Evolutionary conservation across 495 filamentous ascomycete genomes (phyloP).

Genomic region (Margaritispora aquatica): DNA sequence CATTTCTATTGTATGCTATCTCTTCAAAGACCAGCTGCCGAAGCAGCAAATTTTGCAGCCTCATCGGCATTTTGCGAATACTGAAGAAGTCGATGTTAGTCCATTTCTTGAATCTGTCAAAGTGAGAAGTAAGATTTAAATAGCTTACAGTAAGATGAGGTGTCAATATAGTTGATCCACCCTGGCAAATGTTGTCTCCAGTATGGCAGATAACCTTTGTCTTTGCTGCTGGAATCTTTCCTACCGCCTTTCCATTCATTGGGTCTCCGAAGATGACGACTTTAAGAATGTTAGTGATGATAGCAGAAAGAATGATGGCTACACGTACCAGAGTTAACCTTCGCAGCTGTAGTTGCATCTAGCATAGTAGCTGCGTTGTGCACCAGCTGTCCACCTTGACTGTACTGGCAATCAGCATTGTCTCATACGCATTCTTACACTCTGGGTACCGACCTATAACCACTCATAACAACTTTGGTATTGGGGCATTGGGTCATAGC

Average conservation of each 20-base stretch:
- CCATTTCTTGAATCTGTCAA: not conserved
- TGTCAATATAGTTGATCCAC: constrained; percentile 36
- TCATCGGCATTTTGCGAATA: not conserved
- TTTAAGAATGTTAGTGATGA: not conserved
- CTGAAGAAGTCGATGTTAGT: not conserved
- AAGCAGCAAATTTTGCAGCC: constrained; percentile 1
- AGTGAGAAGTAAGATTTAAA: no score
- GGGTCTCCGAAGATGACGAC: constrained; percentile 35
- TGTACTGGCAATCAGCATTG: constrained; percentile 23
- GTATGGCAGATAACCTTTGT: constrained; percentile 28
- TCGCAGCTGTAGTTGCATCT: constrained; percentile 4
- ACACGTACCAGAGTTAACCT: constrained; percentile 17
- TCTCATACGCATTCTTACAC: not conserved
- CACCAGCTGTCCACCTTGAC: constrained; percentile 28
- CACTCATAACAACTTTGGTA: constrained; percentile 52
- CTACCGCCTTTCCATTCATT: constrained; percentile 26
- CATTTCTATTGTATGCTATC: not conserved
- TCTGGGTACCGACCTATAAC: constrained; percentile 38
- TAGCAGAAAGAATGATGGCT: not conserved
- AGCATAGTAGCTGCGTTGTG: constrained; percentile 29
- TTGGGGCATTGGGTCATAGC: constrained; percentile 37
- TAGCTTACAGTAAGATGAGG: constrained; percentile 37
- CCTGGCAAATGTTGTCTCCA: constrained; percentile 32
- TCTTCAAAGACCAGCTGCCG: not conserved
- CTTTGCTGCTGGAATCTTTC: constrained; percentile 22